These are phyloP conservation scores for Verbena officinalis DNA, from an alignment of 257 asterid genomes.

Conservation along the genomic window DNA sequence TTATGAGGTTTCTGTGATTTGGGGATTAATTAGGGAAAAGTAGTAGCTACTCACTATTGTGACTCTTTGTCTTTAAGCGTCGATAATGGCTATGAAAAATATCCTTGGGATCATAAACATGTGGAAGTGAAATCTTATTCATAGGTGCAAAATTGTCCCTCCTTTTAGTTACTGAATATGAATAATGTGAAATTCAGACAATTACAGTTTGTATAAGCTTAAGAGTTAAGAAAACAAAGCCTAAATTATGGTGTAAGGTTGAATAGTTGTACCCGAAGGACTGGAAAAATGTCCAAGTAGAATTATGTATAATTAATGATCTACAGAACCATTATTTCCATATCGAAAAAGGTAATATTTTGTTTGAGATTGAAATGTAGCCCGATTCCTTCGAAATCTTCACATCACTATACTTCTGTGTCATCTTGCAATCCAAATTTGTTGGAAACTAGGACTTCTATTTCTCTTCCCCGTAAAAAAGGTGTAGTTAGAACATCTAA, in stretches of 20 bases:
- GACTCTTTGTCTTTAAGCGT: neutral
- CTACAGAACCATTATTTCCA: neutral
- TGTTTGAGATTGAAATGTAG: neutral
- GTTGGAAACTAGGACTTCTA: neutral
- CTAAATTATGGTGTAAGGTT: neutral
- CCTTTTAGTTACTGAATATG: neutral
- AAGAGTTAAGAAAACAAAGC: neutral
- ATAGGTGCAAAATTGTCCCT: too few species aligned
- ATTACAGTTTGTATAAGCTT: neutral
- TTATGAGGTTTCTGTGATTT: constrained; percentile 25
- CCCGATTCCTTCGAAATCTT: neutral
- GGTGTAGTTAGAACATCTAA: neutral
- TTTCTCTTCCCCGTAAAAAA: neutral
- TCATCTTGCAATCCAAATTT: neutral
- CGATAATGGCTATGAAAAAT: neutral
- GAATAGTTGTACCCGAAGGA: neutral
- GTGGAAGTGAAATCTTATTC: neutral
- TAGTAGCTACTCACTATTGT: neutral
- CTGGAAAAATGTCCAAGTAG: neutral
- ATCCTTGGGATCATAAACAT: neutral
- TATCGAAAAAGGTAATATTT: neutral
- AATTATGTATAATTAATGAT: neutral
- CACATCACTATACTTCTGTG: neutral
- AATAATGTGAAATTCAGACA: neutral
- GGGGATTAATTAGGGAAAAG: constrained; percentile 3